phyloP scores from a whole-genome alignment of 75 land plant species.

The Picea glauca region DNA sequence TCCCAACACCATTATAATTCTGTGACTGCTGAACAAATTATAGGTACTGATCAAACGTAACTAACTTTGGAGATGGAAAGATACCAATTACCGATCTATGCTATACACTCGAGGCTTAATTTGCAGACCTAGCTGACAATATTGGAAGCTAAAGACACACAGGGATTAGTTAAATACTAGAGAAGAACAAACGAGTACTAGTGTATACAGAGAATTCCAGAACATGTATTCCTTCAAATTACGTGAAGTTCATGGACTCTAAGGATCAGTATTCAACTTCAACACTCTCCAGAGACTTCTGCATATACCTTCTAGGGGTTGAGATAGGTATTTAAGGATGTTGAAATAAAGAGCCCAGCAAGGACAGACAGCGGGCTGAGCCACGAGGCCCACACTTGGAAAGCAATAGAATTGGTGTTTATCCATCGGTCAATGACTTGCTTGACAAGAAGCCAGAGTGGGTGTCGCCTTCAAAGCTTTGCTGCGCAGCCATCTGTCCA shows the following conservation, averaged over 20 bases:
- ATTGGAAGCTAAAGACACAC: neutral
- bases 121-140: neutral
- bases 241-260: too few species aligned
- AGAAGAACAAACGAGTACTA: neutral
- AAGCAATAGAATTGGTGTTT: too few species aligned
- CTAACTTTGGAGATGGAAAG: neutral
- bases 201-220: too few species aligned
- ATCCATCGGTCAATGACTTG: too few species aligned
- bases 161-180: neutral
- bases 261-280: too few species aligned
- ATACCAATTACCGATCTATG: neutral
- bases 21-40: neutral
- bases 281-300: too few species aligned
- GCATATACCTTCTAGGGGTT: too few species aligned
- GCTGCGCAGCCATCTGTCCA: too few species aligned
- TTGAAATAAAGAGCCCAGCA: neutral
- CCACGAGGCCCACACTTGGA: neutral
- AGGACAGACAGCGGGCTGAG: neutral
- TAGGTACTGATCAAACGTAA: neutral
- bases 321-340: too few species aligned
- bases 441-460: too few species aligned
- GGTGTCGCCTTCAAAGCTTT: too few species aligned
- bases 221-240: too few species aligned
- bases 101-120: neutral
- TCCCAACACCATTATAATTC: slow-evolving; percentile 16